Evolutionary conservation across 2,329 filamentous ascomycete genomes (phyloP).

Genomic region (Aspergillus novofumigatus): DNA sequence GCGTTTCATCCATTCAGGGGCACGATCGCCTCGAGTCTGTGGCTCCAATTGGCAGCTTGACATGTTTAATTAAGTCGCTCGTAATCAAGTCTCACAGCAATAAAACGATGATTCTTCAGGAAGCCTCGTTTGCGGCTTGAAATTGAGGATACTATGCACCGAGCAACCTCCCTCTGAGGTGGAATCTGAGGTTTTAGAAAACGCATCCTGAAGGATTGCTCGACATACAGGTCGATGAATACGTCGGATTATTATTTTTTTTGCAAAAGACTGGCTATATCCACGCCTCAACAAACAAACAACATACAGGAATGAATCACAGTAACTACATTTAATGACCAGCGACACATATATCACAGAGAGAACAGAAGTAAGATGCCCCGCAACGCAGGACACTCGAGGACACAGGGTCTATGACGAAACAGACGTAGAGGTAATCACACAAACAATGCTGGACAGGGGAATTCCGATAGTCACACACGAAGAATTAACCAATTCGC

Average conservation of each 20-base stretch:
- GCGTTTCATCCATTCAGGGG: slow-evolving; percentile 6
- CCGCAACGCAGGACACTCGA: neutral
- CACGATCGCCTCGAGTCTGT: neutral
- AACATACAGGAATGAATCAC: neutral
- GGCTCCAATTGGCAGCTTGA: neutral
- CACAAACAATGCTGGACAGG: neutral
- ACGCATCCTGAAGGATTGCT: neutral
- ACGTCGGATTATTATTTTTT: neutral
- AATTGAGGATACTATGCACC: neutral
- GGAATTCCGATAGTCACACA: neutral
- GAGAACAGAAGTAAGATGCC: slow-evolving; percentile 1
- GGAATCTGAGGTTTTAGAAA: neutral
- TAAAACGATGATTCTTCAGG: neutral
- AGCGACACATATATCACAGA: slow-evolving; percentile 13
- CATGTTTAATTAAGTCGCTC: neutral
- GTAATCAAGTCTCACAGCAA: neutral
- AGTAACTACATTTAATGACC: neutral
- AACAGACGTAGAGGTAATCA: slow-evolving; percentile 3
- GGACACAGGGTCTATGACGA: slow-evolving; percentile 11
- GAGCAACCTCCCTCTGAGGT: neutral
- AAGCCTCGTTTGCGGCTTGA: neutral
- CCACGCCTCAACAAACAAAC: neutral
- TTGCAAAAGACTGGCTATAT: neutral
- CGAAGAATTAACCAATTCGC: slow-evolving; percentile 6
- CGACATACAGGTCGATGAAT: neutral